Evolutionary conservation across 805 yeast genomes (phyloP), one percentile per base, ranked within the genome.

Genomic region (Jamesozyma rosinii): DNA sequence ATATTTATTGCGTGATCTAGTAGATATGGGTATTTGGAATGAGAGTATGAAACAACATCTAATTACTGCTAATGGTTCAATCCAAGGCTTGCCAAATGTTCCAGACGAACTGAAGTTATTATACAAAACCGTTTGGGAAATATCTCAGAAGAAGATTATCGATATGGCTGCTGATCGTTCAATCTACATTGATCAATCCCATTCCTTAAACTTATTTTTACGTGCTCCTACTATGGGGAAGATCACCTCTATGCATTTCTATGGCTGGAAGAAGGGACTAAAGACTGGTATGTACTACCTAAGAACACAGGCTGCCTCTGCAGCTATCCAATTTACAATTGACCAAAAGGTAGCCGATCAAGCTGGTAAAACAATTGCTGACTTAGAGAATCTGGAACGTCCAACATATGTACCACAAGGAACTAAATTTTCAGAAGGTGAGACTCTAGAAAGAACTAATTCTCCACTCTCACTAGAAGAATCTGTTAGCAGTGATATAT

Each of bases 231-330:
- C 97, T 0, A 83, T 86, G 88, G 94, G 95, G 57, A 90, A 90
- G 65, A 75, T 89, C 58, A 89, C 97, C 9, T 77, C 89, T 52
- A 89, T 90, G 95, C 97, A 89, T 64, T 89, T 89, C 72, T 87
- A 89, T 63, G 96, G 95, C 34, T 89, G 97, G 97, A 83, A 83
- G 70, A 85, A 83, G 69, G 97, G 97, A 44, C 74, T 89, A 55
- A 89, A 89, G 74, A 89, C 97, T 8, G 97, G 97, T 53, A 88
- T 89, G 90, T 89, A 89, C 72, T 89, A 89, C 64, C 71, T 89
- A 64, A 79, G 97, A 66, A 88, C 97, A 3, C 95, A 86, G 72
- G 95, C 97, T 45, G 97, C 97, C 24, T 77, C 95, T 30, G 83
- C 95, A 40, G 96, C 97, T 39, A 90, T 90, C 62, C 94, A 90